Percentiles rank a stretch among this genome's conserved stretches.
Evolutionary conservation across 306 rosid species (phyloP).

Genomic region (Vigna mungo): DNA sequence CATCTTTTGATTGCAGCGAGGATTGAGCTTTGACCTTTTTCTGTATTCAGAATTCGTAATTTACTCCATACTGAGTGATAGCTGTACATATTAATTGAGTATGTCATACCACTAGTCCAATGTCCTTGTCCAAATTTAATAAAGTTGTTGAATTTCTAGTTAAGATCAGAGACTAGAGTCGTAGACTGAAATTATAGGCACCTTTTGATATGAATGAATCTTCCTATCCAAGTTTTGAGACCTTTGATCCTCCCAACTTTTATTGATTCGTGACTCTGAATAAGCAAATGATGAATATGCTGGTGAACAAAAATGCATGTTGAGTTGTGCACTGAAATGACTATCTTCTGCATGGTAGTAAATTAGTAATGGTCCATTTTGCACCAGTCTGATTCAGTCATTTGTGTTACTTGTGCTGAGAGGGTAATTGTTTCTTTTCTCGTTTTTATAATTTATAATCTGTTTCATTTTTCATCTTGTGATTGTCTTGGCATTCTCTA

Average conservation of each 20-base stretch:
- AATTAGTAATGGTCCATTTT: constrained; percentile 6
- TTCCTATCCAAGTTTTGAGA: not conserved
- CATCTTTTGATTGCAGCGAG: not conserved
- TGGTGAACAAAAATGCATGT: not conserved
- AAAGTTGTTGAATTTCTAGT: not conserved
- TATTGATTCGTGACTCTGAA: not conserved
- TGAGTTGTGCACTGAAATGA: constrained; percentile 10
- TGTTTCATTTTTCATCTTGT: constrained; percentile 23
- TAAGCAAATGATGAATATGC: not conserved
- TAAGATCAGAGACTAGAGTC: constrained; percentile 8
- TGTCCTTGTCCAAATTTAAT: constrained; percentile 11
- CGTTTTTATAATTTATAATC: not conserved
- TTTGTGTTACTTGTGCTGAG: not conserved
- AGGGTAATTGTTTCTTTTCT: not conserved
- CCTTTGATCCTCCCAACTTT: not conserved
- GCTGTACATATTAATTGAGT: not conserved
- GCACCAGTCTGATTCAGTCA: not conserved
- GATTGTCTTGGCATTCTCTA: constrained; percentile 16
- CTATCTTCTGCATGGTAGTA: not conserved
- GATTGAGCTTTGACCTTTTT: not conserved
- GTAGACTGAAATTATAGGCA: not conserved
- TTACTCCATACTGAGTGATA: too few relatives aligned
- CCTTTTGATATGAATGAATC: not conserved
- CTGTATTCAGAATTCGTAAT: not conserved
- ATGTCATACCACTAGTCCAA: not conserved